Evolutionary conservation across 768 basidiomycete species (phyloP).

Genomic region (Tricholoma flavovirens): DNA sequence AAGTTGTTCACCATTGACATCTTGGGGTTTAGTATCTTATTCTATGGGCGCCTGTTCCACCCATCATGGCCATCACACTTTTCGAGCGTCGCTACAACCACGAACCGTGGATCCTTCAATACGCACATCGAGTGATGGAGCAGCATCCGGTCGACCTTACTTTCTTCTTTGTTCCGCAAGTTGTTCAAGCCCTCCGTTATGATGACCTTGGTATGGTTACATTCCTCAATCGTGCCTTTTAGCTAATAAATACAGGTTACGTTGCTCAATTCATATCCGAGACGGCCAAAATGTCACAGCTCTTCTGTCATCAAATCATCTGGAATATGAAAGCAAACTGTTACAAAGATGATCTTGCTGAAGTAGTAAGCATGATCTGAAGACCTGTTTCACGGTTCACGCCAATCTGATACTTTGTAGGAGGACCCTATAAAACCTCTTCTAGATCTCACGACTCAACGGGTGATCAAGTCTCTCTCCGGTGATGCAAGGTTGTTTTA

Average conservation of each 20-base stretch:
- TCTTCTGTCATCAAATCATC: constrained; percentile 99
- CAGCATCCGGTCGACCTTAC: constrained; percentile 93
- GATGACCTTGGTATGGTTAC: constrained; percentile 70
- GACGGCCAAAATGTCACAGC: constrained; percentile 92
- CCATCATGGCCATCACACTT: constrained; percentile 72
- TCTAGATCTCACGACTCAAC: constrained; percentile 81
- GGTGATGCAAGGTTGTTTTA: constrained; percentile 88
- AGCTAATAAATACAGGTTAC: constrained; percentile 54
- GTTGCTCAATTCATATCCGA: constrained; percentile 94
- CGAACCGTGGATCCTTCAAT: constrained; percentile 87
- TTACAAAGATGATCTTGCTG: constrained; percentile 85
- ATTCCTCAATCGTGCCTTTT: background rate
- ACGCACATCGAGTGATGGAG: constrained; percentile 91
- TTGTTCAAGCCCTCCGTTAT: constrained; percentile 91
- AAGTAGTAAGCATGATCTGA: constrained; percentile 51
- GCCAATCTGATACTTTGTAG: constrained; percentile 32
- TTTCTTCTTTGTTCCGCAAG: constrained; percentile 99
- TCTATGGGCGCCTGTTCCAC: constrained; percentile 85
- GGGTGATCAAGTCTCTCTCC: constrained; percentile 80
- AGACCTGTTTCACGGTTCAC: background rate
- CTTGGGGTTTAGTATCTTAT: constrained; percentile 60
- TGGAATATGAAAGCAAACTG: constrained; percentile 99
- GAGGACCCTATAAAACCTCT: constrained; percentile 93
- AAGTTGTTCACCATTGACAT: background rate
- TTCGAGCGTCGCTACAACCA: constrained; percentile 83